phyloP scores from a whole-genome alignment of 352 stramenopile species.

The Globisporangium viniferum region DNA sequence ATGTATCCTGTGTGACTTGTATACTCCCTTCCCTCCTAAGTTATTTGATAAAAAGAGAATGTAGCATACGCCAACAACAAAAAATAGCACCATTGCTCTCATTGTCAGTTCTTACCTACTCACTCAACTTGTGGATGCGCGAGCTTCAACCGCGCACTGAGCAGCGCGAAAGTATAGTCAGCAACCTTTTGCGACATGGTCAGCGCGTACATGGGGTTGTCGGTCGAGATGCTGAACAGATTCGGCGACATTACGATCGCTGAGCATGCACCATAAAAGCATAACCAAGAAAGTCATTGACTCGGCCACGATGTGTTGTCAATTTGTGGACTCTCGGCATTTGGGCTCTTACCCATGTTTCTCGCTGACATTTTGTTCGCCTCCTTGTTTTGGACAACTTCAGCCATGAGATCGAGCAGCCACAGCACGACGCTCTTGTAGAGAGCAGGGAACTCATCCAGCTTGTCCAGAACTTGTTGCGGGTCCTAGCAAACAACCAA shows the following conservation, averaged over 20 bases:
- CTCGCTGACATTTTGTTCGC: conserved; percentile 80
- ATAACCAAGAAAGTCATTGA: neutral
- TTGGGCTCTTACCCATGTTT: conserved; percentile 50
- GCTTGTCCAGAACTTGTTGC: conserved; percentile 26
- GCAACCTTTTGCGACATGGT: conserved; percentile 75
- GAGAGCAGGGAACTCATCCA: conserved; percentile 34
- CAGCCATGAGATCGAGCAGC: conserved; percentile 73
- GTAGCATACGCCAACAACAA: conserved; percentile 16
- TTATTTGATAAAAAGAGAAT: conserved; percentile 12
- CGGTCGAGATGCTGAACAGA: conserved; percentile 56
- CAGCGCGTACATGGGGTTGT: conserved; percentile 68
- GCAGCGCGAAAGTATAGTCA: conserved; percentile 50
- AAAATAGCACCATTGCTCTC: conserved; percentile 8
- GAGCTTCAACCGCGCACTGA: conserved; percentile 39
- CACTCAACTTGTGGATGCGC: neutral
- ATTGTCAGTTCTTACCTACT: neutral
- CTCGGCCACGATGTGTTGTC: no score
- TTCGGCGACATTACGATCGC: conserved; percentile 84
- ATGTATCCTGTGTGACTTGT: neutral
- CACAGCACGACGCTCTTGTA: conserved; percentile 54
- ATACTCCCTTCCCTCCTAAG: neutral
- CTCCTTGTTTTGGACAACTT: conserved; percentile 49
- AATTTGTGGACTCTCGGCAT: neutral
- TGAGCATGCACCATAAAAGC: conserved; percentile 13
- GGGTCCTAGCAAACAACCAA: conserved; percentile 26